These are phyloP conservation scores for Pseudopithomyces maydicus DNA, from an alignment of 2,329 filamentous ascomycete species.

Conservation along the genomic window DNA sequence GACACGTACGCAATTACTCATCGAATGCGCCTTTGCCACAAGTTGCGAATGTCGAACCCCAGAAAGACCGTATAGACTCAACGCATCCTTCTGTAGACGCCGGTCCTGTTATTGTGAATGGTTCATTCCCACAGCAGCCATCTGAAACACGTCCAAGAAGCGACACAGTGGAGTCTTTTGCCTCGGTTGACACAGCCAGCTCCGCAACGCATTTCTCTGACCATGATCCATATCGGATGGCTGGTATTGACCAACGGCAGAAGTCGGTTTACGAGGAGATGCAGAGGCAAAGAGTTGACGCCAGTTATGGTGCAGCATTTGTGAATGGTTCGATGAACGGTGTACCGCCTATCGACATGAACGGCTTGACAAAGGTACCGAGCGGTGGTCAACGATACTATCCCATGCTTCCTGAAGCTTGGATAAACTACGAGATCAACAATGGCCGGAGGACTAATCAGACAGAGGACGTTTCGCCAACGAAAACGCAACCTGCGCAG, in stretches of 20 bases:
- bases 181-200: conserved; percentile 21
- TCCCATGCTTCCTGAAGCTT: conserved; percentile 30
- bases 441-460: conserved; percentile 29
- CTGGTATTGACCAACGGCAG: conserved; percentile 35
- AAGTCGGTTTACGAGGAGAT: conserved; percentile 39
- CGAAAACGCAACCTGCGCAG: conserved; percentile 32
- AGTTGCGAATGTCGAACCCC: conserved; percentile 18
- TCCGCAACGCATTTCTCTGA: conserved; percentile 28
- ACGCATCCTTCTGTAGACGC: conserved; percentile 32
- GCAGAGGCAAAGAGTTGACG: conserved; percentile 31
- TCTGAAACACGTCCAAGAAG: conserved; percentile 29
- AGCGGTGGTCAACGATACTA: conserved; percentile 33
- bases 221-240: conserved; percentile 30
- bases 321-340: conserved; percentile 33
- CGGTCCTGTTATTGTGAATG: conserved; percentile 48
- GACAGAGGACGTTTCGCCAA: conserved; percentile 35
- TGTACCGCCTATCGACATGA: conserved; percentile 20
- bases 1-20: conserved; percentile 49
- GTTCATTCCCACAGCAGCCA: conserved; percentile 41
- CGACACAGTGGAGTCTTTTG: conserved; percentile 30
- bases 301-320: conserved; percentile 25
- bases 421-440: conserved; percentile 31
- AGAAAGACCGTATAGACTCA: conserved; percentile 35
- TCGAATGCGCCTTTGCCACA: conserved; percentile 27
- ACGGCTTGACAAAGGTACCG: conserved; percentile 26